Percentiles rank a stretch among this genome's conserved stretches.
These are phyloP conservation scores for Huntiella moniliformis DNA, from an alignment of 2,329 filamentous ascomycete genomes.

Conservation along the genomic window DNA sequence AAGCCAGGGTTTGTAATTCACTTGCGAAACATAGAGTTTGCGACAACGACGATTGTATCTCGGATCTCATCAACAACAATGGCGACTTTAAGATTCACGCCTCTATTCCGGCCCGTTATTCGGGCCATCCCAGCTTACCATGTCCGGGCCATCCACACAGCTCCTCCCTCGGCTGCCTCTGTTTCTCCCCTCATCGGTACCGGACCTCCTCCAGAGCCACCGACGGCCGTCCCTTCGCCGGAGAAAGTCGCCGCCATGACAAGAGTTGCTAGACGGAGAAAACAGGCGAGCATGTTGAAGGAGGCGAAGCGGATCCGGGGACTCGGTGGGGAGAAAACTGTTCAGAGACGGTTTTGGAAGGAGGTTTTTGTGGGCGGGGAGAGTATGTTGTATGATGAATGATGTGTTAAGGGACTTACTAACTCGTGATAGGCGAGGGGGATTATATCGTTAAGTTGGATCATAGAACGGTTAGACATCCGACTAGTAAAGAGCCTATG, in stretches of 20 bases:
- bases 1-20: no score
- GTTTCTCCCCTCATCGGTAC: slow-evolving; percentile 35
- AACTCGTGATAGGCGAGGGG: no score
- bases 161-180: slow-evolving; percentile 22
- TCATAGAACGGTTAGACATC: slow-evolving; percentile 57
- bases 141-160: slow-evolving; percentile 15
- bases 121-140: no score
- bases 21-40: no score
- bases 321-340: slow-evolving; percentile 19
- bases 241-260: slow-evolving; percentile 18
- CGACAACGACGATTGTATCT: no score
- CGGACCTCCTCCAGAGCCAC: slow-evolving; percentile 38
- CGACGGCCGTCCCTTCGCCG: slow-evolving; percentile 24
- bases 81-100: no score
- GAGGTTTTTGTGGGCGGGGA: slow-evolving; percentile 54
- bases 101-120: no score
- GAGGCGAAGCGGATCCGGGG: slow-evolving; percentile 28
- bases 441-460: slow-evolving; percentile 25
- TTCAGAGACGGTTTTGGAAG: slow-evolving; percentile 73
- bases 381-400: slow-evolving; percentile 25
- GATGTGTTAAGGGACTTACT: no score
- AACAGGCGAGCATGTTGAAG: slow-evolving; percentile 36
- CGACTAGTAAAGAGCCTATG: slow-evolving; percentile 51
- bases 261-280: slow-evolving; percentile 30
- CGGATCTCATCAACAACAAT: no score